Percentiles rank a stretch among this genome's conserved stretches.
phyloP scores from a whole-genome alignment of 495 filamentous ascomycete species.

The Penicillium flavigenum region DNA sequence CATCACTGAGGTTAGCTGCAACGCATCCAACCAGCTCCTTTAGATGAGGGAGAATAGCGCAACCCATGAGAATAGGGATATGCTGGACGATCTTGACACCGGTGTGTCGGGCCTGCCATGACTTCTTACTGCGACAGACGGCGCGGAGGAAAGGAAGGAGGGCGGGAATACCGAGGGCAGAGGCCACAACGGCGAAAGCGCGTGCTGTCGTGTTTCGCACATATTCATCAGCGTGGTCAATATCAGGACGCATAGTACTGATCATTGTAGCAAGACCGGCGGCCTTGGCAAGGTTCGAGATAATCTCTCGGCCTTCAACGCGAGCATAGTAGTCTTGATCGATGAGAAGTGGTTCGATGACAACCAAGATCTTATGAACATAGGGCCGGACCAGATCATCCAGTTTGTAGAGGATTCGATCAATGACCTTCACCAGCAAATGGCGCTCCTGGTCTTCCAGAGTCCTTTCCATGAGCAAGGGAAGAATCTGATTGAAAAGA shows the following conservation, averaged over 20 bases:
- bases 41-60: slow-evolving; percentile 92
- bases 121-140: slow-evolving; percentile 96
- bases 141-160: slow-evolving; percentile 93
- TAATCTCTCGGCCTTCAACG: slow-evolving; percentile 97
- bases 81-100: slow-evolving; percentile 99
- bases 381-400: slow-evolving; percentile 96
- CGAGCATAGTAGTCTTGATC: slow-evolving; percentile 99
- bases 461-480: slow-evolving; percentile 97
- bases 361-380: slow-evolving; percentile 97
- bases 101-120: slow-evolving; percentile 98
- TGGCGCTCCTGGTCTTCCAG: slow-evolving; percentile 98
- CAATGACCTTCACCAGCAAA: slow-evolving; percentile 98
- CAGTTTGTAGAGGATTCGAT: slow-evolving; percentile 96
- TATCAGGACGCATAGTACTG: slow-evolving; percentile 97
- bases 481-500: slow-evolving; percentile 97
- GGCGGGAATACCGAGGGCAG: slow-evolving; percentile 92
- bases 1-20: slow-evolving; percentile 90
- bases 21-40: slow-evolving; percentile 97
- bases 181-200: slow-evolving; percentile 96
- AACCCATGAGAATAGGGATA: slow-evolving; percentile 99
- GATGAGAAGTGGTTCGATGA: slow-evolving; percentile 97
- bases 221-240: slow-evolving; percentile 97
- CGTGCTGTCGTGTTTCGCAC: slow-evolving; percentile 98
- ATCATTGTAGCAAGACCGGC: slow-evolving; percentile 99
- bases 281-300: slow-evolving; percentile 94